A percentile compares a stretch with the other conserved stretches of the same genome.
These are phyloP conservation scores for Penicillium sp. DNA, from an alignment of 2,329 filamentous ascomycete species.

Conservation along the genomic window DNA sequence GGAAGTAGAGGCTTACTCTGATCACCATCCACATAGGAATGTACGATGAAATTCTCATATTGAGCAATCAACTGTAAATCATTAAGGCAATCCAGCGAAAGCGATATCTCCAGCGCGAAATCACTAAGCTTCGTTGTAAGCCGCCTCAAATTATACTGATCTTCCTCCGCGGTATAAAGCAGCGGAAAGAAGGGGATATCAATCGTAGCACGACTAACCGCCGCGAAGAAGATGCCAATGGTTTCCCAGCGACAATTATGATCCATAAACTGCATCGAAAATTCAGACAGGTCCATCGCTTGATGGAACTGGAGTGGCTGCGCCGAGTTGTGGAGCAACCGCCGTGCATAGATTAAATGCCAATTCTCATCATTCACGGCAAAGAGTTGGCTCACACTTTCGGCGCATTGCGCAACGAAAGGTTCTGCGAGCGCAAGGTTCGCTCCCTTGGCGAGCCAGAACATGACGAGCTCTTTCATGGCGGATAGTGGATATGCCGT, in stretches of 20 bases:
- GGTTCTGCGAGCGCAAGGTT: conserved; percentile 28
- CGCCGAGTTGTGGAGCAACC: conserved; percentile 23
- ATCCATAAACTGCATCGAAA: conserved; percentile 25
- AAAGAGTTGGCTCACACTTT: conserved; percentile 26
- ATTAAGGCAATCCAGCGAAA: conserved; percentile 40
- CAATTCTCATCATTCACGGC: conserved; percentile 23
- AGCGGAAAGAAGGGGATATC: conserved; percentile 32
- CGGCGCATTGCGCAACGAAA: conserved; percentile 23
- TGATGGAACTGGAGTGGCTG: conserved; percentile 16
- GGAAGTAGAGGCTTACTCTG: conserved; percentile 40
- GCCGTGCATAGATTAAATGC: conserved; percentile 25
- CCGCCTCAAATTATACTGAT: conserved; percentile 27
- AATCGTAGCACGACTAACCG: conserved; percentile 36
- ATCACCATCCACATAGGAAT: conserved; percentile 47
- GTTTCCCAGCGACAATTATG: conserved; percentile 42
- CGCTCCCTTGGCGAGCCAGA: conserved; percentile 28
- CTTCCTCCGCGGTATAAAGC: conserved; percentile 29
- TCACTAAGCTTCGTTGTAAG: conserved; percentile 33
- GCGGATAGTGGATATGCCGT: conserved; percentile 19
- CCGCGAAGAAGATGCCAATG: conserved; percentile 40
- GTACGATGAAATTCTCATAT: conserved; percentile 51
- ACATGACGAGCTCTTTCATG: conserved; percentile 25
- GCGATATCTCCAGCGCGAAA: conserved; percentile 38
- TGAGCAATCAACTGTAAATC: conserved; percentile 49
- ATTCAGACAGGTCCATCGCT: conserved; percentile 14